Evolutionary conservation across 2,329 filamentous ascomycete species (phyloP), one percentile per base, ranked within the genome.

Genomic region (Metarhizium album): DNA sequence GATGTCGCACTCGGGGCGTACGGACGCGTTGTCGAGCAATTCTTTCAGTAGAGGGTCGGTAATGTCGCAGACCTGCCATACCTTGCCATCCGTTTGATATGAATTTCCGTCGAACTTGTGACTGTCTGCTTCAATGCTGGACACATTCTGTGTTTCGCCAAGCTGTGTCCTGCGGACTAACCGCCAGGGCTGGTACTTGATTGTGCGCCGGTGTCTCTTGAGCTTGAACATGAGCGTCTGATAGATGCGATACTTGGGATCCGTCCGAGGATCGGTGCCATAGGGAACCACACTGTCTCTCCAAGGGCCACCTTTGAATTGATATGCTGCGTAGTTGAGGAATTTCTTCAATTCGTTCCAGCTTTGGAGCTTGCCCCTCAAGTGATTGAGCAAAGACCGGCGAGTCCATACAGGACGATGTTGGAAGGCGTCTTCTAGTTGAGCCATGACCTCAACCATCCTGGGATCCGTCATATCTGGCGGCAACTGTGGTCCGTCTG

Each of bases 31-130:
- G 20, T 82, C 76, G 38, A 95, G 74, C 3, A 96, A 70, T 11
- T 73, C 66, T 1, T 73, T 70, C 1, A 97, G 73, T 1, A 90
- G 62, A 0, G 89, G 87, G 60, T 97, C 91, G 0, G 81, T 85
- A 50, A 97, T 84, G 65, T 98, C 93, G 69, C 90, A 95, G 24
- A 94, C 79, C 72, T 97, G 93, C 86, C 90, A 98, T 47, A 93
- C 84, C 60, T 93, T 93, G 38, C 90, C 90, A 60, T 95, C 90
- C 1, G 80, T 78, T 16, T 81, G 80, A 50, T 91, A 80, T 2
- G 76, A 78, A 53, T 82, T 74, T 45, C 91, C 91, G 54, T 94
- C 88, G 66, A 96, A 97, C 1, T 91, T 72, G 65, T 97, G 90
- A 49, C 75, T 83, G 29, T 71, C 64, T 20, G 66, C 67, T 33